Evolutionary conservation across 345 rosid genomes (phyloP).

Genomic region (Lumnitzera littorea): DNA sequence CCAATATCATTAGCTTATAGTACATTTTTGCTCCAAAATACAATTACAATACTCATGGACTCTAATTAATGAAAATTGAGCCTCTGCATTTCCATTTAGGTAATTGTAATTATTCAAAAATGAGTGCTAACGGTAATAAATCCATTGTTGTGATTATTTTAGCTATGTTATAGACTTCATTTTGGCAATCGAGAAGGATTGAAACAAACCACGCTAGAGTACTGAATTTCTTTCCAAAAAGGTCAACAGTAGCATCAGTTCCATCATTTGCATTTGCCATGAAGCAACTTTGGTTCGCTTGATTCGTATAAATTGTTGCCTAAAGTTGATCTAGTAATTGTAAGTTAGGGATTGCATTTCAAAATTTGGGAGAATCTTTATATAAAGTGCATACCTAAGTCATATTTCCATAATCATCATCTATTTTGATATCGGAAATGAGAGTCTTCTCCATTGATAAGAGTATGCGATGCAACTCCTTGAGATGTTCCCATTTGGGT

Average conservation of each 20-base stretch:
- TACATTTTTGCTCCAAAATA: too few species aligned
- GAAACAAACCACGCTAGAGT: slow-evolving; percentile 33
- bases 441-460: slow-evolving; percentile 46
- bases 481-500: slow-evolving; percentile 76
- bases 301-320: slow-evolving; percentile 17
- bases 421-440: slow-evolving; percentile 31
- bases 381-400: slow-evolving; percentile 5
- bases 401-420: slow-evolving; percentile 8
- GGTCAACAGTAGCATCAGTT: slow-evolving; percentile 8
- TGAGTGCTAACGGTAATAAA: neutral
- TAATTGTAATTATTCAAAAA: too few species aligned
- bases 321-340: neutral
- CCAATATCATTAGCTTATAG: too few species aligned
- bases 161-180: slow-evolving; percentile 36
- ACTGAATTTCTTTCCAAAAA: slow-evolving; percentile 5
- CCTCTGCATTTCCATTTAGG: too few species aligned
- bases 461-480: slow-evolving; percentile 47
- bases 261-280: slow-evolving; percentile 6
- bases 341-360: neutral
- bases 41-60: too few species aligned
- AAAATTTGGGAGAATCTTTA: neutral
- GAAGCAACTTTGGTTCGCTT: slow-evolving; percentile 27
- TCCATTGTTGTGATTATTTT: slow-evolving; percentile 12
- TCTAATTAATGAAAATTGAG: too few species aligned
- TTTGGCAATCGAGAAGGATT: slow-evolving; percentile 30